Conservation (phyloP, 306 rosid genomes). For the Cicer cuneatum region DNA sequence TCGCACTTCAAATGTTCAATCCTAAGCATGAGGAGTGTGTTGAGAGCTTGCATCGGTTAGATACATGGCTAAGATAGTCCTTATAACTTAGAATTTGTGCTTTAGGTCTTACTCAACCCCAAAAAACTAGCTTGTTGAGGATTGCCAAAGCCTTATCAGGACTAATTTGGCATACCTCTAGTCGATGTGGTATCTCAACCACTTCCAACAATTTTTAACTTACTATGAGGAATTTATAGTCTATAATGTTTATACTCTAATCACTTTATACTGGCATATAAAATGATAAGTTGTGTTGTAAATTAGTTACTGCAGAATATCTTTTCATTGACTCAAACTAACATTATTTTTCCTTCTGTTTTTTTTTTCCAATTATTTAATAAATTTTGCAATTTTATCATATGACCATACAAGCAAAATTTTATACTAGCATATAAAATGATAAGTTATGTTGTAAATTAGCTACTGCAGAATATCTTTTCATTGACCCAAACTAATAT, state of each 20-base stretch:
- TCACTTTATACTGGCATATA: conserved; percentile 3
- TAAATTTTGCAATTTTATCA: conserved; percentile 20
- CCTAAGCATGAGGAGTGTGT: not conserved
- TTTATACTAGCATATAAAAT: conserved; percentile 14
- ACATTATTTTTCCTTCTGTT: not conserved
- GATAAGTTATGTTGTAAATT: not conserved
- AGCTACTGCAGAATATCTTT: conserved; percentile 25
- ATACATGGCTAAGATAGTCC: not conserved
- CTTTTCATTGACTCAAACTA: conserved; percentile 10
- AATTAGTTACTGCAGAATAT: conserved; percentile 27
- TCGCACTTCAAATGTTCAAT: not conserved
- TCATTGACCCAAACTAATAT: conserved; percentile 4
- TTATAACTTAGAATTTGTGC: not conserved
- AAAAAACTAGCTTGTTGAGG: not conserved
- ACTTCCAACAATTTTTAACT: not conserved
- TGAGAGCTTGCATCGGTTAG: not conserved
- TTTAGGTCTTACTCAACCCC: not conserved
- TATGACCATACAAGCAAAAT: conserved; percentile 37
- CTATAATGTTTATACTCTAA: conserved; percentile 8
- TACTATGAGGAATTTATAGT: conserved; percentile 25
- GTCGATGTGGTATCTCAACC: not conserved
- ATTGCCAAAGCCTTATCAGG: not conserved
- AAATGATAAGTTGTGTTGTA: conserved; percentile 6
- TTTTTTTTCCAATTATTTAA: conserved; percentile 7
- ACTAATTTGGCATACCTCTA: not conserved